phyloP scores from a whole-genome alignment of 257 asterid species.

The Salvia rosmarinus region DNA sequence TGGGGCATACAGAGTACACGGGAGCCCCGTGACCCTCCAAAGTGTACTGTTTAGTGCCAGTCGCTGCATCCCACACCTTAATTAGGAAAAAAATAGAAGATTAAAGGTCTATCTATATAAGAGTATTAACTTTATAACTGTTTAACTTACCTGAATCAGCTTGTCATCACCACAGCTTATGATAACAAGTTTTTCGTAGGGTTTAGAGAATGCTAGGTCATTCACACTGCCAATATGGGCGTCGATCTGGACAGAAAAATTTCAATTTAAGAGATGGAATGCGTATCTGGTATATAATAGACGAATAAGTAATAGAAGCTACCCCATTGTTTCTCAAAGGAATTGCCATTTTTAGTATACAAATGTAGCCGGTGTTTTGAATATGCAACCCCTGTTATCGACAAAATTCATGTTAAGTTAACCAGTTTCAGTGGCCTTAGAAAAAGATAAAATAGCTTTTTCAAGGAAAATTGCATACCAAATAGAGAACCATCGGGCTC shows the following conservation, averaged over 20 bases:
- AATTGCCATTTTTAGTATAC: conserved; percentile 38
- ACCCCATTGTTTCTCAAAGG: conserved; percentile 52
- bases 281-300: background rate
- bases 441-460: background rate
- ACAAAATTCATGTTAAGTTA: conserved; percentile 6
- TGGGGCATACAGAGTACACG: conserved; percentile 73
- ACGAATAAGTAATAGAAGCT: conserved; percentile 15
- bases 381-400: conserved; percentile 64
- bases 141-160: conserved; percentile 54
- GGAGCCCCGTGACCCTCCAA: conserved; percentile 72
- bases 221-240: conserved; percentile 75
- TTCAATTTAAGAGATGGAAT: conserved; percentile 23
- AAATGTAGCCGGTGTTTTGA: conserved; percentile 48
- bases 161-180: conserved; percentile 85
- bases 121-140: background rate
- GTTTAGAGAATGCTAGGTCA: conserved; percentile 69
- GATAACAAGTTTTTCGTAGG: conserved; percentile 45
- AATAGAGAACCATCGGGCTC: conserved; percentile 64
- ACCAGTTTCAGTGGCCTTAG: background rate
- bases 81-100: conserved; percentile 5
- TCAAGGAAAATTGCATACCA: conserved; percentile 43
- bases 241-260: conserved; percentile 48
- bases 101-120: conserved; percentile 15
- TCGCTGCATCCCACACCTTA: conserved; percentile 69
- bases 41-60: conserved; percentile 60